Evolutionary conservation across 2,329 filamentous ascomycete genomes (phyloP).

Genomic region (Fusarium pseudonygamai): DNA sequence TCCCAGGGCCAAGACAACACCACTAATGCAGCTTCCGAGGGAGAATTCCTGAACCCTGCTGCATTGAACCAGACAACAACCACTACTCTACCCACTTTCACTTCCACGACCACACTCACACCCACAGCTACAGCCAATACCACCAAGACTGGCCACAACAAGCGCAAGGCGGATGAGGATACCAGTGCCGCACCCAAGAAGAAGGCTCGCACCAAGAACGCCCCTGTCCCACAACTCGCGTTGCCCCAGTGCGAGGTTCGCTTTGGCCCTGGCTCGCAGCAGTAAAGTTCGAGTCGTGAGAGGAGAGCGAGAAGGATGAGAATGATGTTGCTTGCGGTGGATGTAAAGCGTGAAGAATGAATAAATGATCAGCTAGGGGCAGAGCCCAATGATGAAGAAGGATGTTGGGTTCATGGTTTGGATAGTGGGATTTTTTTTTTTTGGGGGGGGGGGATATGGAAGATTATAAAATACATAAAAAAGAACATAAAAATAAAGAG

Average conservation of each 20-base stretch:
- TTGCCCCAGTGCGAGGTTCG: background rate
- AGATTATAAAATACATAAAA: background rate
- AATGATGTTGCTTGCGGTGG: background rate
- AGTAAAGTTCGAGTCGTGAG: background rate
- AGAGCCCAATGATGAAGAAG: background rate
- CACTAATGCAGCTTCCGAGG: background rate
- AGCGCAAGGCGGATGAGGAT: slow-evolving; percentile 7
- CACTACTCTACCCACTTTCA: too few species aligned
- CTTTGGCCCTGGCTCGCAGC: background rate
- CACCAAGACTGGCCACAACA: background rate
- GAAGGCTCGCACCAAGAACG: slow-evolving; percentile 4
- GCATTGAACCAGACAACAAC: background rate
- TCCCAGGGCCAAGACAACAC: background rate
- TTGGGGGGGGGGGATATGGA: background rate
- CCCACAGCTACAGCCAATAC: background rate
- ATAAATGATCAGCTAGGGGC: background rate
- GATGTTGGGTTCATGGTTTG: background rate
- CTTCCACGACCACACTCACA: too few species aligned
- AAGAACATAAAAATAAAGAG: background rate
- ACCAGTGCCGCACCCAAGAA: background rate
- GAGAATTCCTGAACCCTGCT: background rate
- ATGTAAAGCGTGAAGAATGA: background rate
- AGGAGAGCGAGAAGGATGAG: background rate
- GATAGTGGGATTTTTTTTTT: background rate
- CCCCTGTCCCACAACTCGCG: background rate